A percentile compares a stretch with the other conserved stretches of the same genome.
These are phyloP conservation scores for Theileria orientalis DNA, from an alignment of 169 alveolate species.

Conservation along the genomic window DNA sequence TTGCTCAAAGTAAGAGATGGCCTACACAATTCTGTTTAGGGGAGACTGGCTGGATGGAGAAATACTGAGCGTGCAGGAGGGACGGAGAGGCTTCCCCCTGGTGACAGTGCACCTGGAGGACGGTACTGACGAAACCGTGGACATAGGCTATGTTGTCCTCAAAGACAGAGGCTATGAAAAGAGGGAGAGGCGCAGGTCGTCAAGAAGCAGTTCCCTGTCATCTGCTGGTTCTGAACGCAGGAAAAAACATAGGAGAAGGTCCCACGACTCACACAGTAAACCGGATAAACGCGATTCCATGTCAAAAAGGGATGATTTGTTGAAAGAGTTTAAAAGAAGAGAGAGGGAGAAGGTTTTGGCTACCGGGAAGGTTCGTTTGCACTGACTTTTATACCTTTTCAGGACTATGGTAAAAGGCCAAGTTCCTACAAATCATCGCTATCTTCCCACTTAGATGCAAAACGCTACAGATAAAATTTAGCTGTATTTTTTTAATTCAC, in stretches of 20 bases:
- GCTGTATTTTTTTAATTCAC: not conserved
- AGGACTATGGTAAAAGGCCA: slow-evolving; percentile 76
- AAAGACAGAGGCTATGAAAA: slow-evolving; percentile 30
- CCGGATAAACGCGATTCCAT: slow-evolving; percentile 31
- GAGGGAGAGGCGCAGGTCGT: slow-evolving; percentile 17
- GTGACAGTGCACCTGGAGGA: slow-evolving; percentile 58
- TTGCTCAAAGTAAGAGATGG: slow-evolving; percentile 30
- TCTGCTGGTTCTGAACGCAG: slow-evolving; percentile 24
- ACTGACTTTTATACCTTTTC: not conserved
- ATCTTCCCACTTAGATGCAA: slow-evolving; percentile 65
- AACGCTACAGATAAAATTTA: slow-evolving; percentile 17
- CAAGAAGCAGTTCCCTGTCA: slow-evolving; percentile 7
- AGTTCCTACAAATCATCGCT: slow-evolving; percentile 74
- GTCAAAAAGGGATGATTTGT: slow-evolving; percentile 63
- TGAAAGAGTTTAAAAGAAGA: slow-evolving; percentile 65
- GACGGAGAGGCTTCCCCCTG: slow-evolving; percentile 59
- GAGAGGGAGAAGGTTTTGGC: slow-evolving; percentile 76
- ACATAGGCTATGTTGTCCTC: slow-evolving; percentile 68
- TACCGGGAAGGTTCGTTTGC: slow-evolving; percentile 63
- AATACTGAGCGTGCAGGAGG: slow-evolving; percentile 63
- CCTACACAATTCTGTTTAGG: slow-evolving; percentile 16
- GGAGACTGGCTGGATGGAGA: slow-evolving; percentile 79
- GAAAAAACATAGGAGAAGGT: slow-evolving; percentile 1
- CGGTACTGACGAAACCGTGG: slow-evolving; percentile 67
- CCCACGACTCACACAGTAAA: slow-evolving; percentile 9